Evolutionary conservation across 2,329 filamentous ascomycete genomes (phyloP).

Genomic region (Epichloe brachyelytri): DNA sequence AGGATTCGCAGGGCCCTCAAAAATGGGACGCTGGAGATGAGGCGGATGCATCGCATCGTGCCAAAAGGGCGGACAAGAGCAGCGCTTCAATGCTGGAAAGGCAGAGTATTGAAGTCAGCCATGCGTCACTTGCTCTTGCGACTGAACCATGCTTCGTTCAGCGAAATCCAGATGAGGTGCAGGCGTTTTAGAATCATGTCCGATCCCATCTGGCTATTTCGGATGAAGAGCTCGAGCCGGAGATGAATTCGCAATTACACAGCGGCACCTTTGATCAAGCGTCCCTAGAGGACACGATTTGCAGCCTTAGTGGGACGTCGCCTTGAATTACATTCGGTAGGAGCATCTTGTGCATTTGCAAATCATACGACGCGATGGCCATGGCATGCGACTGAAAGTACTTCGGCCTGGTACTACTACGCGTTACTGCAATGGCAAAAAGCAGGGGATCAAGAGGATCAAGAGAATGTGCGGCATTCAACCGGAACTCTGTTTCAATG

Average conservation of each 20-base stretch:
- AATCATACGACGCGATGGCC: neutral
- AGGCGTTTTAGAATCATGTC: constrained; percentile 19
- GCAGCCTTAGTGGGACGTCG: neutral
- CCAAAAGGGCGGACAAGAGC: neutral
- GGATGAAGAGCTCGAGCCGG: constrained; percentile 17
- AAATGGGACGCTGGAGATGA: neutral
- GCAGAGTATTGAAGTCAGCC: neutral
- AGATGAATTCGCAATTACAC: neutral
- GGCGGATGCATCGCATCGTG: neutral
- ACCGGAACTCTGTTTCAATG: neutral
- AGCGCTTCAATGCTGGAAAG: too few species aligned
- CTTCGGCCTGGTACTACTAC: too few species aligned
- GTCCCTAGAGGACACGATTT: neutral
- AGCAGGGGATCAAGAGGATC: neutral
- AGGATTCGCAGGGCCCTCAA: too few species aligned
- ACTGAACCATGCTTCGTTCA: neutral
- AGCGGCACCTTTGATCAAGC: neutral
- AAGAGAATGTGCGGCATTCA: too few species aligned
- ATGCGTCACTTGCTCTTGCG: too few species aligned
- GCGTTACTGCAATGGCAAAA: neutral
- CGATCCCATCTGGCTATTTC: constrained; percentile 17
- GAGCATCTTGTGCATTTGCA: neutral
- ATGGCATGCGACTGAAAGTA: neutral
- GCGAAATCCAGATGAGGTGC: constrained; percentile 14
- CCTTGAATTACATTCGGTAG: neutral